Base-by-base conservation (phyloP, 805 yeast genomes). In the Barnettozyma vustinii region DNA sequence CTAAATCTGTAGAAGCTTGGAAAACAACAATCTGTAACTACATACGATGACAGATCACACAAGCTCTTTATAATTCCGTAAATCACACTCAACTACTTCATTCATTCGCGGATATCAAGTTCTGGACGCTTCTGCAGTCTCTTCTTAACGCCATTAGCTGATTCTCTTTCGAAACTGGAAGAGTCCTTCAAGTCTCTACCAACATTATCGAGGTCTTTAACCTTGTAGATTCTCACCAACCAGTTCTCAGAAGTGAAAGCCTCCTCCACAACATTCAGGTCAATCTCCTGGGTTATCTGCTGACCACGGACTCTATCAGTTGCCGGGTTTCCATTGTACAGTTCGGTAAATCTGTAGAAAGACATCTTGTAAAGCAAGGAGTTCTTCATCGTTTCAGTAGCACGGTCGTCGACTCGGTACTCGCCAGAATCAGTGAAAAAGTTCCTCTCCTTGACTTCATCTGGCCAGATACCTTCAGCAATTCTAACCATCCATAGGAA, bases 381-480 rank as follows among this genome's bases (percentile, higher is more conserved):
- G 63, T 92, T 76, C 62, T 78, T 81, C 97, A 95, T 92, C 27
- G 96, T 76, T 25, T 80, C 72, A 2, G 97, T 72, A 15, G 98
- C 98, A 32, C 71, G 71, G 49, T 77, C 80, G 65, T 94, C 98
- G 47, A 94, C 84, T 60, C 82, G 81, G 67, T 89, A 94, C 67
- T 90, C 97, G 53, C 98, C 97, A 48, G 80, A 70, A 5, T 80
- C 79, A 20, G 91, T 86, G 76, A 91, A 94, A 70, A 72, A 94
- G 56, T 82, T 78, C 54, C 94, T 74, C 71, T 94, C 99, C 56
- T 74, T 77, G 51, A 94, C 83, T 64, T 94, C 98, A n/a, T 94
- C 97, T 1, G 99, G 99, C 99, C 99, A 94, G 52, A 94, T 88
- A 47, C 99, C 99, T 69, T 94, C 96, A n/a, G 97, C 80, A 57